Conservation (phyloP, 2,329 filamentous ascomycete genomes). For the Penicillium sp. region DNA sequence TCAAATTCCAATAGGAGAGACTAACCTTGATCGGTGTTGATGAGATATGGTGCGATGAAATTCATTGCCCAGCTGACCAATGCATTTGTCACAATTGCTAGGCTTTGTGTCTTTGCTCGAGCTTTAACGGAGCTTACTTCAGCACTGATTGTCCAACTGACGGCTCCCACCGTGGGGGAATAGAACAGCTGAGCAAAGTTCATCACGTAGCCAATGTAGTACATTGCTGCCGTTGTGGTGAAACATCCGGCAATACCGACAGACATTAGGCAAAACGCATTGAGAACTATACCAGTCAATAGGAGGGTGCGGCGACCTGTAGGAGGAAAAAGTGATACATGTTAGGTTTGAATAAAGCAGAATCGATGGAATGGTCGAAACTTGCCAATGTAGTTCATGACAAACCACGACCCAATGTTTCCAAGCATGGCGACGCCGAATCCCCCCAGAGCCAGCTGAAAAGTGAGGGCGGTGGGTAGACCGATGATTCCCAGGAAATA, state of each 20-base stretch:
- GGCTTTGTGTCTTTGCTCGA: constrained; percentile 2
- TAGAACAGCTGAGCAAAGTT: constrained; percentile 6
- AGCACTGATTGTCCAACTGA: constrained; percentile 5
- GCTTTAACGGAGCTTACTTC: constrained; percentile 7
- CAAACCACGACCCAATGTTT: constrained; percentile 5
- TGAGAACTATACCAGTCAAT: neutral
- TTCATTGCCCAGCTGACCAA: constrained; percentile 8
- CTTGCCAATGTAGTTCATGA: constrained; percentile 7
- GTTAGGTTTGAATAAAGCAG: too few relatives aligned
- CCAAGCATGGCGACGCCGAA: constrained; percentile 5
- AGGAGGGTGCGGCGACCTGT: neutral
- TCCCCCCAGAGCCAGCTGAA: neutral
- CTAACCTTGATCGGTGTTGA: constrained; percentile 5
- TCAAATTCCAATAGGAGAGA: neutral
- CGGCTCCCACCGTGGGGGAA: constrained; percentile 2
- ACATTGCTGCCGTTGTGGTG: neutral
- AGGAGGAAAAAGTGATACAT: too few relatives aligned
- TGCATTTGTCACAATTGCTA: constrained; percentile 7
- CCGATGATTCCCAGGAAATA: constrained; percentile 3
- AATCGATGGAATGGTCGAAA: neutral
- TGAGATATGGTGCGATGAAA: constrained; percentile 1
- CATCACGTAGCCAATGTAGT: constrained; percentile 4
- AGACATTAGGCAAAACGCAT: neutral
- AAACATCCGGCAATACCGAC: constrained; percentile 3
- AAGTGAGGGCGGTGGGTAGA: neutral